phyloP scores from a whole-genome alignment of 441 rosid species.

The Geranium incanum region DNA sequence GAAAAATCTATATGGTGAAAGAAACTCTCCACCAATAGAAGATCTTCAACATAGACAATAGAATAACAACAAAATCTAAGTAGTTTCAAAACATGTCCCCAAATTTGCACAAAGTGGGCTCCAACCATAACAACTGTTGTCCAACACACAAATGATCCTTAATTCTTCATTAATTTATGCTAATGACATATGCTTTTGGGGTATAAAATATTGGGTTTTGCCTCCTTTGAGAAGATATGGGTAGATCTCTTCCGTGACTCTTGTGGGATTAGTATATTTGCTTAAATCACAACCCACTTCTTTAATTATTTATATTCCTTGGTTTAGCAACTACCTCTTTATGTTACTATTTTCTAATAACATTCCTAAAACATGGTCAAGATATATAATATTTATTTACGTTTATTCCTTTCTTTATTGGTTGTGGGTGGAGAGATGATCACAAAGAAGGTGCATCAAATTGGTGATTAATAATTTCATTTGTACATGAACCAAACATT shows the following conservation, averaged over 20 bases:
- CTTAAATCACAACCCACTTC: constrained; percentile 61
- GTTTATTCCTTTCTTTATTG: not conserved
- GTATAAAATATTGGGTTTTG: constrained; percentile 38
- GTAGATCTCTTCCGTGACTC: constrained; percentile 58
- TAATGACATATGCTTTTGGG: constrained; percentile 34
- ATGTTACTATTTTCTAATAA: constrained; percentile 27
- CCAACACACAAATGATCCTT: constrained; percentile 33
- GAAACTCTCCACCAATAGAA: constrained; percentile 33
- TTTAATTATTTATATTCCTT: constrained; percentile 36
- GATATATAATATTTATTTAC: constrained; percentile 19
- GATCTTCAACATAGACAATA: constrained; percentile 30
- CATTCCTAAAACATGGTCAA: constrained; percentile 42
- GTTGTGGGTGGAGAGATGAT: constrained; percentile 36
- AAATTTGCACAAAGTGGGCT: constrained; percentile 25
- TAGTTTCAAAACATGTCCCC: not conserved
- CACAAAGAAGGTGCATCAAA: constrained; percentile 39
- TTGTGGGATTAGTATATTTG: constrained; percentile 40
- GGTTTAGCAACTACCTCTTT: constrained; percentile 40
- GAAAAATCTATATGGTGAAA: constrained; percentile 37
- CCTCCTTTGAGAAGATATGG: constrained; percentile 65
- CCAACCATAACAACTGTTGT: constrained; percentile 43
- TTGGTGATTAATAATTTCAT: constrained; percentile 40
- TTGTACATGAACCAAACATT: constrained; percentile 28
- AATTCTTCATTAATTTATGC: constrained; percentile 16
- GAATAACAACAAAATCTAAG: constrained; percentile 16